These are phyloP conservation scores for Escovopsis sp. DNA, from an alignment of 2,329 filamentous ascomycete species.

Conservation along the genomic window DNA sequence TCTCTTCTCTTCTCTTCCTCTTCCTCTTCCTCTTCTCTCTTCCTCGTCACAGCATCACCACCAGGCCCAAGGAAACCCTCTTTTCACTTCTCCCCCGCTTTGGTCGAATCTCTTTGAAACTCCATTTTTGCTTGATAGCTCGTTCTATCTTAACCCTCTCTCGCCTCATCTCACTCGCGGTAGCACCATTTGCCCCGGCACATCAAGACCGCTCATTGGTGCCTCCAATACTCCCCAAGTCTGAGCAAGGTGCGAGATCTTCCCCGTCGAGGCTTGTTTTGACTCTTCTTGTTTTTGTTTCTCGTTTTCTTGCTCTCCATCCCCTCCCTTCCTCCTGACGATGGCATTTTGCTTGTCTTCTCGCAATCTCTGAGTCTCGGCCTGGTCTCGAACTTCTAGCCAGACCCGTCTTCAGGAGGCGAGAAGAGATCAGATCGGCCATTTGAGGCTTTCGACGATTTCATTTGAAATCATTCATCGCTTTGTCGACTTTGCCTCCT, in stretches of 20 bases:
- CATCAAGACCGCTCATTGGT: too few relatives aligned
- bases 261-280: too few relatives aligned
- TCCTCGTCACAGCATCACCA: slow-evolving; percentile 31
- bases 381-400: too few relatives aligned
- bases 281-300: too few relatives aligned
- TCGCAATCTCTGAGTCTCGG: neutral
- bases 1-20: slow-evolving; percentile 6
- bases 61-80: slow-evolving; percentile 25
- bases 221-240: slow-evolving; percentile 7
- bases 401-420: too few relatives aligned
- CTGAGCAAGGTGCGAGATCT: slow-evolving; percentile 14
- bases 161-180: slow-evolving; percentile 41
- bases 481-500: too few relatives aligned
- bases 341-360: neutral
- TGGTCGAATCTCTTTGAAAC: slow-evolving; percentile 17
- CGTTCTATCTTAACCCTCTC: slow-evolving; percentile 42
- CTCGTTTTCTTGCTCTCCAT: too few relatives aligned
- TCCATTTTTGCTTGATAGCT: slow-evolving; percentile 44
- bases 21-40: slow-evolving; percentile 8
- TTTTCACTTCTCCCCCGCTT: slow-evolving; percentile 13
- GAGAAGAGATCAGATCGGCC: too few relatives aligned
- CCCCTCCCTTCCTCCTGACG: too few relatives aligned
- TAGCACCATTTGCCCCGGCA: slow-evolving; percentile 26
- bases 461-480: too few relatives aligned
- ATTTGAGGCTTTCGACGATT: too few relatives aligned